phyloP scores from a whole-genome alignment of 768 basidiomycete genomes.

The Hemileccinum impolitum region DNA sequence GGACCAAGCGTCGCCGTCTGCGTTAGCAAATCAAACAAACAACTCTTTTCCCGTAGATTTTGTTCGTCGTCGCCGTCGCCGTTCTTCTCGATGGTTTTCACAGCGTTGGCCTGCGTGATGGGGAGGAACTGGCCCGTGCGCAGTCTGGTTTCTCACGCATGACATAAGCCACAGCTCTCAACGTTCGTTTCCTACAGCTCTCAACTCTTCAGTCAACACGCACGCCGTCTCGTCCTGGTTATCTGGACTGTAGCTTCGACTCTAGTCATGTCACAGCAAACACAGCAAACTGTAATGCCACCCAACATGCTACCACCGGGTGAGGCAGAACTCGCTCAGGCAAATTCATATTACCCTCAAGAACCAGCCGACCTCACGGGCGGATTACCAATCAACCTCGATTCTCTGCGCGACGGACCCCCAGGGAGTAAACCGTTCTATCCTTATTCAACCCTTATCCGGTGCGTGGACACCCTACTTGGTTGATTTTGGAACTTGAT shows the following conservation, averaged over 20 bases:
- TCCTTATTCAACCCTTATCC: constrained; percentile 86
- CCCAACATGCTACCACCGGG: constrained; percentile 57
- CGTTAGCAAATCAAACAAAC: constrained; percentile 56
- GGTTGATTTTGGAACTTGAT: background rate
- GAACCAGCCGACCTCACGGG: constrained; percentile 77
- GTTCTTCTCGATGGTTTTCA: constrained; percentile 24
- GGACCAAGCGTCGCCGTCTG: constrained; percentile 57
- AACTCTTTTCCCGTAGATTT: constrained; percentile 32
- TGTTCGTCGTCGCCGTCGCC: constrained; percentile 31
- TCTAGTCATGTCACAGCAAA: constrained; percentile 46
- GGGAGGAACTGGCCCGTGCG: constrained; percentile 54
- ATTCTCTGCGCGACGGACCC: constrained; percentile 82
- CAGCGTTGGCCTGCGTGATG: constrained; percentile 23
- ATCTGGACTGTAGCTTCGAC: constrained; percentile 7
- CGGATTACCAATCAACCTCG: constrained; percentile 81
- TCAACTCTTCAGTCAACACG: constrained; percentile 23
- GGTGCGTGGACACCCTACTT: constrained; percentile 45
- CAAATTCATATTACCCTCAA: constrained; percentile 67
- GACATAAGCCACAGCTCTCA: constrained; percentile 54
- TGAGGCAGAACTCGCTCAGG: constrained; percentile 50
- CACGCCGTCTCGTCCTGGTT: constrained; percentile 14
- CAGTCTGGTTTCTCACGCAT: constrained; percentile 38
- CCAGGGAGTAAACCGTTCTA: constrained; percentile 90
- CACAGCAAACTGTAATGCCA: constrained; percentile 54
- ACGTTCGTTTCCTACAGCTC: constrained; percentile 32